These are phyloP conservation scores for Glomus cerebriforme DNA, from an alignment of 192 early-diverging fungal genomes.

Conservation along the genomic window DNA sequence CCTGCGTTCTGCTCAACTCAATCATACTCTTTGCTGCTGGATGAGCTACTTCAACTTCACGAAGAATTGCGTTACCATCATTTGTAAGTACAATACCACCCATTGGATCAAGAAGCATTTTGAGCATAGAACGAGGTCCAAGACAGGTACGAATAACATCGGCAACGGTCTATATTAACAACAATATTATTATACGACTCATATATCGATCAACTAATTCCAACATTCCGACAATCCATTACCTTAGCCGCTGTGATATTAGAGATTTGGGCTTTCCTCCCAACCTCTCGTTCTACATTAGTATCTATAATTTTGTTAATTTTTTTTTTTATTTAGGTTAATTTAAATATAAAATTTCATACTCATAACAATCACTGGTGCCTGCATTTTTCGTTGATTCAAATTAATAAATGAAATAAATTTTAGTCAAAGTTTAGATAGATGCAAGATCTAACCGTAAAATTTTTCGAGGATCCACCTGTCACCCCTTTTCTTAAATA, in stretches of 20 bases:
- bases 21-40: constrained; percentile 99
- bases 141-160: constrained; percentile 99
- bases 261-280: constrained; percentile 95
- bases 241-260: constrained; percentile 99
- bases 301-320: constrained; percentile 55
- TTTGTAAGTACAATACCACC: constrained; percentile 98
- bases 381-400: constrained; percentile 64
- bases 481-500: no score
- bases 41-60: constrained; percentile 99
- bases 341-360: constrained; percentile 37
- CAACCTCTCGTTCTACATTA: constrained; percentile 91
- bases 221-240: not conserved
- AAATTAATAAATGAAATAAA: no score
- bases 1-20: constrained; percentile 97
- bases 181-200: not conserved
- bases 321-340: not conserved
- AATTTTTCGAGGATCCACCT: no score
- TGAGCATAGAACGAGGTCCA: constrained; percentile 98
- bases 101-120: constrained; percentile 99
- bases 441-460: no score
- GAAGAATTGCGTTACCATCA: constrained; percentile 97
- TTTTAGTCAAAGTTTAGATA: no score
- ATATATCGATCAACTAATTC: not conserved
- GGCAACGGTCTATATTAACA: constrained; percentile 75
- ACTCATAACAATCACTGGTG: constrained; percentile 89